phyloP scores from a whole-genome alignment of 306 rosid genomes.

The Hippophae rhamnoides region DNA sequence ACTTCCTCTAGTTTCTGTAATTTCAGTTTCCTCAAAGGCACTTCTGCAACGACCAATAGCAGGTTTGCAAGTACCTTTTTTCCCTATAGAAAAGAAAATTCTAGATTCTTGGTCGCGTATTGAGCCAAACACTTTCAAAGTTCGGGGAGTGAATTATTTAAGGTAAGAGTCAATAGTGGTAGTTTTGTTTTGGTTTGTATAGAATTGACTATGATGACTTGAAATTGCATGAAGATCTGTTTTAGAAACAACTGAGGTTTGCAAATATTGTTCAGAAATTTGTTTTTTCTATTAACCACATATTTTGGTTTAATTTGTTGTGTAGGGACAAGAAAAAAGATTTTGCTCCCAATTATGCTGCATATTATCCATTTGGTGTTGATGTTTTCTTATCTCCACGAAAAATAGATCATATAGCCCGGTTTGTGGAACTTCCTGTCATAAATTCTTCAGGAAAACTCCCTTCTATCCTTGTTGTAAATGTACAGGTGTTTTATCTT shows the following conservation, averaged over 20 bases:
- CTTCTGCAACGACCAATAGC: conserved; percentile 77
- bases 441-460: conserved; percentile 46
- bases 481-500: conserved; percentile 64
- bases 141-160: conserved; percentile 67
- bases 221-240: not conserved
- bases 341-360: conserved; percentile 58
- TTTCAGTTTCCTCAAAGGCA: conserved; percentile 81
- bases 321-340: conserved; percentile 94
- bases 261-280: not conserved
- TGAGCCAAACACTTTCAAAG: conserved; percentile 74
- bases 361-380: conserved; percentile 90
- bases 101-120: conserved; percentile 81
- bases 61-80: conserved; percentile 90
- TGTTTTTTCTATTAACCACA: not conserved
- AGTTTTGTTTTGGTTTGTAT: conserved; percentile 12
- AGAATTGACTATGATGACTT: not conserved
- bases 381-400: conserved; percentile 85
- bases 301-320: conserved; percentile 14
- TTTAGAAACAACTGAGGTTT: not conserved
- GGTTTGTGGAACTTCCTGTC: conserved; percentile 65
- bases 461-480: conserved; percentile 81
- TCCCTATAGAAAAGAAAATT: conserved; percentile 84
- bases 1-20: conserved; percentile 12
- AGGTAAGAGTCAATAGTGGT: conserved; percentile 44
- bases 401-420: conserved; percentile 78